phyloP scores from a whole-genome alignment of 2,329 filamentous ascomycete genomes.

The Arthrocladium fulminans region DNA sequence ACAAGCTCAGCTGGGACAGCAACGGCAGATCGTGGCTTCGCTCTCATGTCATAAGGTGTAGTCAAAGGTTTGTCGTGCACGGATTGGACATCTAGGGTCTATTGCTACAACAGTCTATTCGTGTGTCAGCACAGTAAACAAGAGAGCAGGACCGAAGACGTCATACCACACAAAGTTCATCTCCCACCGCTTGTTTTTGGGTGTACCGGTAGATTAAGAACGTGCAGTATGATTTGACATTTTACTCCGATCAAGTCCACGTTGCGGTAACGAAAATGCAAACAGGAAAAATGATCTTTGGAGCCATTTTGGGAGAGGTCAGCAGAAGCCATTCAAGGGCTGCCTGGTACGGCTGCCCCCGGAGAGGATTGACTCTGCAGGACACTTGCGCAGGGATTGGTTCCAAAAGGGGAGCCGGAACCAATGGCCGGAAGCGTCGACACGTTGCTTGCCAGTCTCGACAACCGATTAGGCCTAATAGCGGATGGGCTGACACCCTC shows the following conservation, averaged over 20 bases:
- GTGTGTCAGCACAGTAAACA: constrained; percentile 1
- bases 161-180: constrained; percentile 2
- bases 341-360: too few species aligned
- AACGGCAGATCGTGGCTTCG: constrained; percentile 9
- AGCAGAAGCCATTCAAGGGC: too few species aligned
- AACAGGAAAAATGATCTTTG: neutral
- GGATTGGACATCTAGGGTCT: neutral
- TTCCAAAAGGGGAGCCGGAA: too few species aligned
- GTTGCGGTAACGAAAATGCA: neutral
- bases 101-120: neutral
- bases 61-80: neutral
- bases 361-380: too few species aligned
- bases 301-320: too few species aligned
- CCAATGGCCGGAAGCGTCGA: too few species aligned
- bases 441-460: too few species aligned
- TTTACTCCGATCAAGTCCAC: too few species aligned
- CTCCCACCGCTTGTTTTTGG: neutral
- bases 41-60: constrained; percentile 10
- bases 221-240: too few species aligned
- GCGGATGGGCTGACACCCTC: too few species aligned
- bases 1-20: constrained; percentile 11
- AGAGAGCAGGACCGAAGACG: neutral
- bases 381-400: too few species aligned
- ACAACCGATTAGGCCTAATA: too few species aligned
- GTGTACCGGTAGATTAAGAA: neutral